Evolutionary conservation across 345 rosid species (phyloP).

Genomic region (Hibiscus trionum): DNA sequence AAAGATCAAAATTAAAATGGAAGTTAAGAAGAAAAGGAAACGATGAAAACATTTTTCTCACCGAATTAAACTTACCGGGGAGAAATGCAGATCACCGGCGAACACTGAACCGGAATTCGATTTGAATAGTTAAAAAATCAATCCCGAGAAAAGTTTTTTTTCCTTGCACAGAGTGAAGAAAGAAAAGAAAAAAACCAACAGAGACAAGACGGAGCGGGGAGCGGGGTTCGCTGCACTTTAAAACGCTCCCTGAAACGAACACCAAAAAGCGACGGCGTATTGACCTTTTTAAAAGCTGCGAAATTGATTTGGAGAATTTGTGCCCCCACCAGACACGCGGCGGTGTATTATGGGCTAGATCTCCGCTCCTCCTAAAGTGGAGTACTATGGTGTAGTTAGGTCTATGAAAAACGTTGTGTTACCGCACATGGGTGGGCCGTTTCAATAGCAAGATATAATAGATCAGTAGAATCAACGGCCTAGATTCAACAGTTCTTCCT

Average conservation of each 20-base stretch:
- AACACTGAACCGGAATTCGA: background rate
- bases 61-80: background rate
- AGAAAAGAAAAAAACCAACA: background rate
- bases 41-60: background rate
- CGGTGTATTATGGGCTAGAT: background rate
- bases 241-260: background rate
- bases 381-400: background rate
- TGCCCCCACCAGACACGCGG: background rate
- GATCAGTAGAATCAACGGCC: background rate
- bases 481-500: background rate
- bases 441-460: background rate
- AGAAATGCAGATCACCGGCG: background rate
- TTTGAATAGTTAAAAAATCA: background rate
- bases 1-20: background rate
- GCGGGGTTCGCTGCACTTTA: constrained; percentile 1
- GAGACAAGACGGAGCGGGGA: background rate
- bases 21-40: background rate
- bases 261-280: constrained; percentile 7
- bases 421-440: background rate
- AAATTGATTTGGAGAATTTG: background rate
- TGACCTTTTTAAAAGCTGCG: background rate
- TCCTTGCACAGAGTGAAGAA: background rate
- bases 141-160: background rate
- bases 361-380: background rate
- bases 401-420: background rate